A percentile compares a stretch with the other conserved stretches of the same genome.
phyloP scores from a whole-genome alignment of 1,284 basidiomycete genomes.

The Calocybe gambosa region DNA sequence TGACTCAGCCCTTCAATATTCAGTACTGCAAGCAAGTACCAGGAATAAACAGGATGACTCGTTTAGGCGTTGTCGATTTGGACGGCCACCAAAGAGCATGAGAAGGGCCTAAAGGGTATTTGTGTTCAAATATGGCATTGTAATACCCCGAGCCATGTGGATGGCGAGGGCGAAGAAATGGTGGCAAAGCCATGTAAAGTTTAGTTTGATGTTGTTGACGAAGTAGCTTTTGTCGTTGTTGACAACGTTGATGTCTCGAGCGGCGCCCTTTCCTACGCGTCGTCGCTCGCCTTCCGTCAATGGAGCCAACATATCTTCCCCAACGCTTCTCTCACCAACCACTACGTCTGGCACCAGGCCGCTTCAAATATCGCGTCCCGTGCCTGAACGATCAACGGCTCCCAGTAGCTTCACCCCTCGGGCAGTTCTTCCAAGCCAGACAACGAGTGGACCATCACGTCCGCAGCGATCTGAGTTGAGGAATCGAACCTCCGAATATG shows the following conservation, averaged over 20 bases:
- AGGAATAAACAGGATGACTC: slow-evolving; percentile 51
- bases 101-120: slow-evolving; percentile 29
- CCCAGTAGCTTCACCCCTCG: slow-evolving; percentile 35
- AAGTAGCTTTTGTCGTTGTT: slow-evolving; percentile 8
- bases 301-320: slow-evolving; percentile 22
- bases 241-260: slow-evolving; percentile 52
- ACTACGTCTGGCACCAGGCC: slow-evolving; percentile 36
- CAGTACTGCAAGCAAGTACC: slow-evolving; percentile 48
- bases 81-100: slow-evolving; percentile 53
- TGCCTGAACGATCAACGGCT: slow-evolving; percentile 37
- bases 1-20: slow-evolving; percentile 27
- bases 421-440: slow-evolving; percentile 27
- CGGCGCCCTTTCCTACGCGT: slow-evolving; percentile 44
- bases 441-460: slow-evolving; percentile 43
- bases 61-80: slow-evolving; percentile 23
- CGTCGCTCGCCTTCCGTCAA: slow-evolving; percentile 35
- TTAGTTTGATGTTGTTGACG: slow-evolving; percentile 6
- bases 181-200: slow-evolving; percentile 22
- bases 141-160: slow-evolving; percentile 16
- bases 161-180: slow-evolving; percentile 26
- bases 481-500: slow-evolving; percentile 39
- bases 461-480: slow-evolving; percentile 54
- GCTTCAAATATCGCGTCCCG: slow-evolving; percentile 45
- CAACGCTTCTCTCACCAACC: slow-evolving; percentile 26
- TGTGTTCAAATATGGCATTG: slow-evolving; percentile 34